A percentile compares a stretch with the other conserved stretches of the same genome.
Conservation (phyloP, 495 filamentous ascomycete species). For the Aspergillus affinis region DNA sequence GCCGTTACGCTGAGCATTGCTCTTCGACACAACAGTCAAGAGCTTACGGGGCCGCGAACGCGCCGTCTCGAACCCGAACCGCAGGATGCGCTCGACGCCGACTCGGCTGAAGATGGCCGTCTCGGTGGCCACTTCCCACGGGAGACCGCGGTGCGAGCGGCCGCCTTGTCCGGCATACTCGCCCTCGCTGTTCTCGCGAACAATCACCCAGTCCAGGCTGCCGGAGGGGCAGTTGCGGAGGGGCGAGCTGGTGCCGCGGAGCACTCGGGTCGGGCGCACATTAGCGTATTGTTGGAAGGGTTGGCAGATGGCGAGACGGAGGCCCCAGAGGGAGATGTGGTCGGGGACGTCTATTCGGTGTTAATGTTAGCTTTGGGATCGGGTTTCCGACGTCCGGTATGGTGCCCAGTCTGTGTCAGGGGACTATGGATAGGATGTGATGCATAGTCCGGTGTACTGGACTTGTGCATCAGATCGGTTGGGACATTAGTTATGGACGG, state of each 20-base stretch:
- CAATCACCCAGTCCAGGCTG: constrained; percentile 55
- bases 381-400: not conserved
- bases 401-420: not conserved
- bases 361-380: not conserved
- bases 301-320: constrained; percentile 55
- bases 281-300: constrained; percentile 58
- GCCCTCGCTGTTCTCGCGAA: constrained; percentile 59
- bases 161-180: constrained; percentile 60
- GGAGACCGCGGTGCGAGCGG: constrained; percentile 46
- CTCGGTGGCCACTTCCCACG: constrained; percentile 56
- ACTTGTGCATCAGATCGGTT: no score
- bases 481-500: no score
- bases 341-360: constrained; percentile 50
- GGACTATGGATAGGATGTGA: no score
- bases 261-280: constrained; percentile 51
- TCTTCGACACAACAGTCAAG: constrained; percentile 59
- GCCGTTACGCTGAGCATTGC: constrained; percentile 57
- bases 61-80: constrained; percentile 56
- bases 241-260: constrained; percentile 50
- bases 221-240: constrained; percentile 42
- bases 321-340: constrained; percentile 57
- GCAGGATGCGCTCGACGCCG: constrained; percentile 55
- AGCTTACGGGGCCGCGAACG: constrained; percentile 45
- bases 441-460: no score
- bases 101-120: constrained; percentile 54